phyloP scores from a whole-genome alignment of 2,329 filamentous ascomycete species.

The Talaromyces pinophilus region DNA sequence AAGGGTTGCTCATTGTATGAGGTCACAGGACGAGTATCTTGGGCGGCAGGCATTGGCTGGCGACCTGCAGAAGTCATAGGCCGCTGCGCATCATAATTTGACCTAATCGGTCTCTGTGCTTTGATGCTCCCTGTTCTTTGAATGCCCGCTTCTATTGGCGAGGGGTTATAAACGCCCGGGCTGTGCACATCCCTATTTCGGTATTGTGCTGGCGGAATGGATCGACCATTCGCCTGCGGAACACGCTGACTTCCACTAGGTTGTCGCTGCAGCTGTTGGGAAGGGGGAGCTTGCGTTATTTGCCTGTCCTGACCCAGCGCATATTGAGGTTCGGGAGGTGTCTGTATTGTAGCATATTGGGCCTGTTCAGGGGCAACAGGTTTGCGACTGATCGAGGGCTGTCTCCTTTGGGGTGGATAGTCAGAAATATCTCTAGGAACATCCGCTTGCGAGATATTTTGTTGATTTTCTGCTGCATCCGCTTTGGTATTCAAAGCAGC shows the following conservation, averaged over 20 bases:
- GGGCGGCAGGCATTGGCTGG: not conserved
- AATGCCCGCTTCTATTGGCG: not conserved
- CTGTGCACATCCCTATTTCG: not conserved
- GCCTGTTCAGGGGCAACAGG: slow-evolving; percentile 17
- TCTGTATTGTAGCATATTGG: slow-evolving; percentile 28
- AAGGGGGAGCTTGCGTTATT: slow-evolving; percentile 28
- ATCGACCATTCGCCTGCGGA: slow-evolving; percentile 1
- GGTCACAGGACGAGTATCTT: slow-evolving; percentile 7
- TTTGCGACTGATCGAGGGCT: slow-evolving; percentile 13
- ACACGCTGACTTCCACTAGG: slow-evolving; percentile 7
- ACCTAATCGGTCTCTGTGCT: not conserved
- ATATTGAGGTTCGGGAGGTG: slow-evolving; percentile 29
- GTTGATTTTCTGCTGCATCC: slow-evolving; percentile 23
- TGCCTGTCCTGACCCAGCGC: slow-evolving; percentile 24
- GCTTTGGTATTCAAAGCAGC: slow-evolving; percentile 3
- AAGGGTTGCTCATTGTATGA: slow-evolving; percentile 13
- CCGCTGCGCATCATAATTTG: slow-evolving; percentile 9
- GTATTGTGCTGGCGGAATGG: not conserved
- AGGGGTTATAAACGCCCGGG: not conserved
- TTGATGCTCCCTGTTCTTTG: slow-evolving; percentile 19
- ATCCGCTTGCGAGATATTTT: slow-evolving; percentile 4
- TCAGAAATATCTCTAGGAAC: slow-evolving; percentile 21
- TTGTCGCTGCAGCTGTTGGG: not conserved
- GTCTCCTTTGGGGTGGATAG: slow-evolving; percentile 20
- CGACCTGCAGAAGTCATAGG: slow-evolving; percentile 12